Conservation (phyloP, 192 early-diverging fungal species). For the Phlyctochytrium arcticum region DNA sequence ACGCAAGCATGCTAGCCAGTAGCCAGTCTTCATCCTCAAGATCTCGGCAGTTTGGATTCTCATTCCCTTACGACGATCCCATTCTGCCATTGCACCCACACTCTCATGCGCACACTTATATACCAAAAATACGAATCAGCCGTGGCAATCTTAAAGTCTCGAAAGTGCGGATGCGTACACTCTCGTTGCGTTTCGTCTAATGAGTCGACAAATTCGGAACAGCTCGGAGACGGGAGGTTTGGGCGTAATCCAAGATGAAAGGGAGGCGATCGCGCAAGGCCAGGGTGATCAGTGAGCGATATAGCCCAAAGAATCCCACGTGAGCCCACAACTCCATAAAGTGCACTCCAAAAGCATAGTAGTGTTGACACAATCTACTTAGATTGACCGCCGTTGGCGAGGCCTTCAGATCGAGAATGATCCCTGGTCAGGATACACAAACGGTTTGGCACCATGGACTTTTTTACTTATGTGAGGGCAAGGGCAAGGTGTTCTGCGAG, state of each 20-base stretch:
- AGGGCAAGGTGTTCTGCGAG: conserved; percentile 31
- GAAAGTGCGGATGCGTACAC: conserved; percentile 30
- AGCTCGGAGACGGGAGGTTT: conserved; percentile 32
- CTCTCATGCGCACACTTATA: conserved; percentile 35
- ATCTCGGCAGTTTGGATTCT: conserved; percentile 34
- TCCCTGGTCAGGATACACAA: not conserved
- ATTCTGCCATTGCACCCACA: conserved; percentile 21
- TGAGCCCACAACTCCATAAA: conserved; percentile 42
- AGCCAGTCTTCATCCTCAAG: too few relatives aligned
- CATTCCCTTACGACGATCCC: conserved; percentile 25
- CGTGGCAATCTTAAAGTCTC: too few relatives aligned
- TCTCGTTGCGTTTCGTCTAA: conserved; percentile 42
- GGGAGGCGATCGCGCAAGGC: conserved; percentile 30
- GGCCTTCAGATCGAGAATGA: conserved; percentile 34
- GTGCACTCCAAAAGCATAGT: conserved; percentile 40
- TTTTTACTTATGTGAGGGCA: too few relatives aligned
- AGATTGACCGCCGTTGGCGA: conserved; percentile 36
- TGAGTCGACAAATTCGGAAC: conserved; percentile 30
- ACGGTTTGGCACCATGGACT: not conserved
- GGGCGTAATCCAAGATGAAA: conserved; percentile 37
- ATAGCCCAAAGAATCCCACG: not conserved
- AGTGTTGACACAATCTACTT: conserved; percentile 34
- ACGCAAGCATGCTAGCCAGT: too few relatives aligned
- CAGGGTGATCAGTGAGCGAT: too few relatives aligned
- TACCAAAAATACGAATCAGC: too few relatives aligned